Base-by-base conservation (phyloP, 768 basidiomycete species). In the Cystobasidium onofrii region DNA sequence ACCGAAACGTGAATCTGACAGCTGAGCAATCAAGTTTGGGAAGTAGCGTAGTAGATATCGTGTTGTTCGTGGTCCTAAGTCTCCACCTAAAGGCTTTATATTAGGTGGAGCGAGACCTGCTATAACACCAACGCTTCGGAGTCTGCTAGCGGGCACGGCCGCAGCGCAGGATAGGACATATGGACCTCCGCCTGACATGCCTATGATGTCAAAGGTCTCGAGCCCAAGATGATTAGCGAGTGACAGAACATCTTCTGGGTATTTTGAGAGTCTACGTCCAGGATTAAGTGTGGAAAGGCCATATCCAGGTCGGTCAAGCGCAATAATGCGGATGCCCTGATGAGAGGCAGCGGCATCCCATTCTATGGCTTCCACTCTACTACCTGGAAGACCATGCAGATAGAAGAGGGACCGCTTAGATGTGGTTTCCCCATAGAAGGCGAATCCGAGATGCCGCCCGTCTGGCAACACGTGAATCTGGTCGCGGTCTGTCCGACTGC, bases 161-260 rank as follows among this genome's bases (percentile, higher is more conserved):
- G 33, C 34, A 20, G 63, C 63, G 33, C 63, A 64, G 33, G 63
- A 34, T 6, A 64, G 63, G 41, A 25, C 63, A 64, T 64, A 64
- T n/a, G 63, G 34, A 39, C 34, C 63, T 41, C 63, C 63, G 1
- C 34, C 63, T 7, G 63, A 64, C 15, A 43, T 27, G 20, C 34
- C 63, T 17, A 25, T 18, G 13, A 64, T 18, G 34, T 7, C 12
- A 34, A 64, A 34, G 17, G 63, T n/a, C 1, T 64, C 63, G 9
- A 64, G 7, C 6, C 23, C 15, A 44, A 64, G 63, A 17, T 64
- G 31, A 41, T 64, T 43, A 23, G 31, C 17, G 7, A 64, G 41
- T 13, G 29, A 29, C 15, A 44, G 34, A 9, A 64, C 39, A 27
- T 64, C 63, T 36, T 27, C 12, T 36, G 39, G 31, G 31, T 34